Evolutionary conservation across 2,329 filamentous ascomycete genomes (phyloP).

Genomic region (Aspergillaceae sp.): DNA sequence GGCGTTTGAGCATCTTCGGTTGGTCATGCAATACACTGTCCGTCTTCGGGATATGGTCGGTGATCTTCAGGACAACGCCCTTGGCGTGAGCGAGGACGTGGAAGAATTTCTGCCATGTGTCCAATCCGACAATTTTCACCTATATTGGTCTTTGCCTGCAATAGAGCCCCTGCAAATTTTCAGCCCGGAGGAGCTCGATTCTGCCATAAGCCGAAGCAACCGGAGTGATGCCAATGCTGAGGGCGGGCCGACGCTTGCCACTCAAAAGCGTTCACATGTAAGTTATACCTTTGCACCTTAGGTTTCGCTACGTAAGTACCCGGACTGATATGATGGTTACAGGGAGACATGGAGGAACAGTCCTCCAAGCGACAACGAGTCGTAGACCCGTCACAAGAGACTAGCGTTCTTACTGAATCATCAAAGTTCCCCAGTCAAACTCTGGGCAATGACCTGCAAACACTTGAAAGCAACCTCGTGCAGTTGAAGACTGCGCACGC

Average conservation of each 20-base stretch:
- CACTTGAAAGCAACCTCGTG: constrained; percentile 21
- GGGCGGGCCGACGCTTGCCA: background rate
- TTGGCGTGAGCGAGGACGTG: constrained; percentile 32
- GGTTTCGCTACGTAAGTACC: background rate
- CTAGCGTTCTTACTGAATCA: constrained; percentile 30
- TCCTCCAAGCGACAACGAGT: constrained; percentile 30
- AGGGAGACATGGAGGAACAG: constrained; percentile 20
- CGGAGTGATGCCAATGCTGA: constrained; percentile 1
- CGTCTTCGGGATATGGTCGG: constrained; percentile 28
- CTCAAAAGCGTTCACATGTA: constrained; percentile 26
- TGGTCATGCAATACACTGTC: constrained; percentile 27
- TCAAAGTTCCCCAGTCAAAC: constrained; percentile 23
- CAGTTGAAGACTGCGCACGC: constrained; percentile 25
- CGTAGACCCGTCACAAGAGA: constrained; percentile 26
- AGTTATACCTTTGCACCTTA: constrained; percentile 6
- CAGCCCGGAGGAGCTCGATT: constrained; percentile 19
- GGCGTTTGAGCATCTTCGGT: constrained; percentile 24
- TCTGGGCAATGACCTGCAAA: constrained; percentile 19
- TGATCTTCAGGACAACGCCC: constrained; percentile 35
- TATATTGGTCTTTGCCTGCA: constrained; percentile 29
- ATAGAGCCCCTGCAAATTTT: constrained; percentile 32
- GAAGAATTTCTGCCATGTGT: constrained; percentile 29
- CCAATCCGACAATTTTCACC: constrained; percentile 26
- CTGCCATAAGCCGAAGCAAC: constrained; percentile 4
- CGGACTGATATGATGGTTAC: too few relatives aligned